Evolutionary conservation across 768 basidiomycete species (phyloP).

Genomic region (Termitomyces sp.): DNA sequence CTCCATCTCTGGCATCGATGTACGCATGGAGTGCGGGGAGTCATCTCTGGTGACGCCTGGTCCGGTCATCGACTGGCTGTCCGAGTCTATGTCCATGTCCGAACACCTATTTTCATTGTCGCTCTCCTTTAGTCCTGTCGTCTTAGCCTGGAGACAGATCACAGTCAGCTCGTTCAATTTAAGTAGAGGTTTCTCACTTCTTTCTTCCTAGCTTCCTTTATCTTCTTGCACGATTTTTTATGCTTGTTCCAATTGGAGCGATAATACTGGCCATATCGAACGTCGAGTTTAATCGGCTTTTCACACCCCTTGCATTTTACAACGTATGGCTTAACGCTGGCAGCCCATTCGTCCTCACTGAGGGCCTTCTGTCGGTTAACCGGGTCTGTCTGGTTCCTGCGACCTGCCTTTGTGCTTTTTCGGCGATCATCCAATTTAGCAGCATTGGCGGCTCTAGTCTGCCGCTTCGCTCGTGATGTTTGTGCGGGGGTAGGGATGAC

Average conservation of each 20-base stretch:
- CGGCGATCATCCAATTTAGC: background rate
- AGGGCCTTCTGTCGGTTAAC: background rate
- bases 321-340: background rate
- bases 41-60: background rate
- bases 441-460: background rate
- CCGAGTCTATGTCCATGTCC: background rate
- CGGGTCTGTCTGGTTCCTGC: background rate
- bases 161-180: background rate
- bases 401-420: background rate
- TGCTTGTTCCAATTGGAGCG: slow-evolving; percentile 1
- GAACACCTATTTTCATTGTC: no score
- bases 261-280: background rate
- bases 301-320: background rate
- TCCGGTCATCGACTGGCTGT: background rate
- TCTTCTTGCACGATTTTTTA: background rate
- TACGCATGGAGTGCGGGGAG: background rate
- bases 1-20: background rate
- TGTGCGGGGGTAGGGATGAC: no score
- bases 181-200: background rate
- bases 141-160: background rate
- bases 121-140: no score
- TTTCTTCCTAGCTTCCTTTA: background rate
- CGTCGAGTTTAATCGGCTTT: slow-evolving; percentile 1
- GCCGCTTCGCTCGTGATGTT: background rate
- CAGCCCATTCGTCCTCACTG: background rate